A percentile compares a stretch with the other conserved stretches of the same genome.
Evolutionary conservation across 345 rosid genomes (phyloP).

Genomic region (Carallia brachiata): DNA sequence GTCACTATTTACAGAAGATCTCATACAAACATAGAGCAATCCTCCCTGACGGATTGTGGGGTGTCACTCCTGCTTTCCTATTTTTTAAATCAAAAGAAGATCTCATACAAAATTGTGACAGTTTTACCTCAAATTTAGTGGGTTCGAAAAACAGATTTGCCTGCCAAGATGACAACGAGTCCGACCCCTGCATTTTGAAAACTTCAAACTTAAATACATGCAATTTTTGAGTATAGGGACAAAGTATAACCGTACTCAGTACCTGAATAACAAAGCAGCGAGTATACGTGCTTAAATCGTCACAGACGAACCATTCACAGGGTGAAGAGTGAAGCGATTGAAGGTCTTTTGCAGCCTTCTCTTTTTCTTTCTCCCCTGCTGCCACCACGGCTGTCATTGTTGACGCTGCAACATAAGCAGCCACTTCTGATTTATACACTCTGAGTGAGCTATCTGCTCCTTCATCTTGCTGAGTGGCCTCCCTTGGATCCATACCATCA

Average conservation of each 20-base stretch:
- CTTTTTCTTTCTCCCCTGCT: conserved; percentile 81
- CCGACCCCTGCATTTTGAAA: conserved; percentile 63
- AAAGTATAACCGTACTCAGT: conserved; percentile 6
- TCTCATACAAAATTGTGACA: conserved; percentile 1
- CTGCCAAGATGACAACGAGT: conserved; percentile 86
- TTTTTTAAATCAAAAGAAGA: too few relatives aligned
- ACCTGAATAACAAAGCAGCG: conserved; percentile 91
- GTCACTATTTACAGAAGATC: not conserved
- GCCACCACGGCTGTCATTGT: conserved; percentile 86
- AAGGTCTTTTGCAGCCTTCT: conserved; percentile 65
- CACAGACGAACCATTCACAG: conserved; percentile 91
- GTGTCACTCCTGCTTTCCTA: too few relatives aligned
- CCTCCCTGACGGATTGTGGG: too few relatives aligned
- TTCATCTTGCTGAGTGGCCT: conserved; percentile 18
- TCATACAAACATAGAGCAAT: not conserved
- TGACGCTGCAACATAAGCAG: conserved; percentile 74
- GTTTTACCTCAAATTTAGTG: conserved; percentile 65
- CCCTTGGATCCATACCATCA: conserved; percentile 12
- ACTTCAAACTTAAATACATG: too few relatives aligned
- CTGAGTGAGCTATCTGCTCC: conserved; percentile 31
- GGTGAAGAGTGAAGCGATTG: conserved; percentile 84
- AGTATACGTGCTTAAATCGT: conserved; percentile 62
- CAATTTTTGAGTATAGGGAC: not conserved
- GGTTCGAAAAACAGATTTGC: conserved; percentile 94
- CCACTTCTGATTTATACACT: conserved; percentile 66